phyloP scores from a whole-genome alignment of 768 basidiomycete species.

The Cystofilobasidium bisporidii region DNA sequence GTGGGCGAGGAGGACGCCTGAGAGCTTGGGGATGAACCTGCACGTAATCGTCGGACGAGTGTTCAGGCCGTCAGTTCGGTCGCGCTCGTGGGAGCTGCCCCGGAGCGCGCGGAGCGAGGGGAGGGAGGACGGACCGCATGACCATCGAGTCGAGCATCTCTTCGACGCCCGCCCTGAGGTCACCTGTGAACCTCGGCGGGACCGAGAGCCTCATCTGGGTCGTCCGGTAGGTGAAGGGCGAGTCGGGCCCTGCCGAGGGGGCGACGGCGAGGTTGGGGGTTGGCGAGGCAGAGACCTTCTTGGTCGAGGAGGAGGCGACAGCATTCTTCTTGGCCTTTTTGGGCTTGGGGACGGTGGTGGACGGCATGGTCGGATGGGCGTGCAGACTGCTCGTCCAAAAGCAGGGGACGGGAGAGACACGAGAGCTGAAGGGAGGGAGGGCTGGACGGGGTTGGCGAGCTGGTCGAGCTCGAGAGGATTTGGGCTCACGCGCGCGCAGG shows the following conservation, averaged over 20 bases:
- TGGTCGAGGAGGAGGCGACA: constrained; percentile 13
- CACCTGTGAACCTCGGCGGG: constrained; percentile 19
- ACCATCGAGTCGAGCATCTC: constrained; percentile 91
- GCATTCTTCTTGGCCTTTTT: neutral
- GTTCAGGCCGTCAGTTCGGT: too few relatives aligned
- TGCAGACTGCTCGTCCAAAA: too few relatives aligned
- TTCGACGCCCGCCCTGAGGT: constrained; percentile 51
- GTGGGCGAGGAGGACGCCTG: constrained; percentile 78
- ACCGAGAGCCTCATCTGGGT: constrained; percentile 21
- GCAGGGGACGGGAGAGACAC: neutral
- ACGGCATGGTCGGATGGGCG: too few relatives aligned
- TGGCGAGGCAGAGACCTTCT: too few relatives aligned
- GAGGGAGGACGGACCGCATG: constrained; percentile 61
- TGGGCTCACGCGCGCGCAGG: neutral
- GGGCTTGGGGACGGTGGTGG: neutral
- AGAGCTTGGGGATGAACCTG: constrained; percentile 79
- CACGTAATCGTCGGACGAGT: neutral
- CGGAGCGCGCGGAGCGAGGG: neutral
- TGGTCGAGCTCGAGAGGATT: too few relatives aligned
- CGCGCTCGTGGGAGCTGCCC: too few relatives aligned
- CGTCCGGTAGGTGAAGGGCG: constrained; percentile 16
- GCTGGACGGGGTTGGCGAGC: too few relatives aligned
- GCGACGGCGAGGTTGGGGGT: too few relatives aligned
- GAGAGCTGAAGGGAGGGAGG: neutral
- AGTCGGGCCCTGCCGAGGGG: neutral